Base-by-base conservation (phyloP, 106 monocot species). In the Dioscorea dumetorum region DNA sequence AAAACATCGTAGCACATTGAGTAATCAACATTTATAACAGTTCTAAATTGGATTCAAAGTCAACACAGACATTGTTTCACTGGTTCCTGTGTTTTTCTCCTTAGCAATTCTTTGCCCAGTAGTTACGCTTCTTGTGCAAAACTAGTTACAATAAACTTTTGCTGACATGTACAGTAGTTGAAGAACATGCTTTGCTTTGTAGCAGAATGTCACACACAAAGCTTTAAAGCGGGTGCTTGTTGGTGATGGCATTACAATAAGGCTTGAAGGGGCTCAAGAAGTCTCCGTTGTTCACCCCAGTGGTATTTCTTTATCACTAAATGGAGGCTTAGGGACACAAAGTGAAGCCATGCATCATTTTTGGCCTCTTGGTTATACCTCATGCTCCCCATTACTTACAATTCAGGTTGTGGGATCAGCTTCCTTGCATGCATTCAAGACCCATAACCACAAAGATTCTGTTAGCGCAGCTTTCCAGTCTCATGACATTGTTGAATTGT, bases 201-300 rank as follows among this genome's bases (percentile, higher is more conserved):
- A 95, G 95, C 18, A 63, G 49, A 91, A 91, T 58, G 23, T 59
- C 52, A 87, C 88, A 48, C 77, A 77, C 64, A 67, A 67, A 61
- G 76, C 75, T 31, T 63, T 99, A 60, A 80, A 71, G 66, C 70
- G 73, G 68, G 58, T 90, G 23, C 53, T 89, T 62, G 74, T 99
- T 32, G 92, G 80, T 31, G 71, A 80, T 63, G 97, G 92, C 61
- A 85, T 88, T 56, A 79, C 66, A 78, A 54, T 92, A 23, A 80
- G 71, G 60, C 22, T 92, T 54, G 58, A 81, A 18, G 87, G 87
- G 57, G 87, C 81, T 32, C 69, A 73, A 70, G 79, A 78, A 66
- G 75, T 90, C 58, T 74, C 86, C 49, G 35, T 99, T n/a, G 52
- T 77, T 14, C 76, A 84, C 61, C 89, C 89, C 28, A 50, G 77